A percentile compares a stretch with the other conserved stretches of the same genome.
Evolutionary conservation across 345 rosid species (phyloP).

Genomic region (Mangifera indica): DNA sequence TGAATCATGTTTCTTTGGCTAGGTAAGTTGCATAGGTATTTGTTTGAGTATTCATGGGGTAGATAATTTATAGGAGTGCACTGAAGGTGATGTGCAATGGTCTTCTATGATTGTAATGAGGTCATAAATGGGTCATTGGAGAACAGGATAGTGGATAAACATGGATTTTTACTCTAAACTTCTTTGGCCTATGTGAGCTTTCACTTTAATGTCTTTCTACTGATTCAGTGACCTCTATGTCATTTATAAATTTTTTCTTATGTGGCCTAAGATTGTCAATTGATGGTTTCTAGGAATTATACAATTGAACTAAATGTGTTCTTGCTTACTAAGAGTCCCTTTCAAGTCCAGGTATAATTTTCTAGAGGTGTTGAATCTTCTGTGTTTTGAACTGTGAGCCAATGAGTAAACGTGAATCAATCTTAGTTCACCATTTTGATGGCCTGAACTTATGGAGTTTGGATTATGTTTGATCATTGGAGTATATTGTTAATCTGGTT

Average conservation of each 20-base stretch:
- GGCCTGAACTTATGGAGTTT: conserved; percentile 3
- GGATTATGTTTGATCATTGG: not conserved
- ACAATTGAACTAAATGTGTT: too few relatives aligned
- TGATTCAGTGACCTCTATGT: too few relatives aligned
- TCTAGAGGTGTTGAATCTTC: not conserved
- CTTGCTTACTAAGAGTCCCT: not conserved
- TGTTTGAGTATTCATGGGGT: conserved; percentile 9
- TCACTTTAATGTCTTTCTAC: not conserved
- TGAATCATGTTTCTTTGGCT: conserved; percentile 3
- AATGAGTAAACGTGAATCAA: too few relatives aligned
- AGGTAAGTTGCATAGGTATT: not conserved
- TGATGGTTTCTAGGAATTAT: too few relatives aligned
- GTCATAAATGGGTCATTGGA: not conserved
- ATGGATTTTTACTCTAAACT: not conserved
- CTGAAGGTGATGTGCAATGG: not conserved
- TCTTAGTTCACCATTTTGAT: not conserved
- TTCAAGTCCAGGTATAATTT: not conserved
- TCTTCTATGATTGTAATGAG: not conserved
- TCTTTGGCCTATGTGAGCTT: not conserved
- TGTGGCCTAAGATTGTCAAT: too few relatives aligned
- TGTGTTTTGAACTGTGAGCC: not conserved
- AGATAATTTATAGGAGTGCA: not conserved
- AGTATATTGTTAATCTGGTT: not conserved
- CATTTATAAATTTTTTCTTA: too few relatives aligned
- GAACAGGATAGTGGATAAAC: not conserved